Percentiles rank a stretch among this genome's conserved stretches.
Evolutionary conservation across 208 protist species (phyloP).

Genomic region (Crithidia bombi): DNA sequence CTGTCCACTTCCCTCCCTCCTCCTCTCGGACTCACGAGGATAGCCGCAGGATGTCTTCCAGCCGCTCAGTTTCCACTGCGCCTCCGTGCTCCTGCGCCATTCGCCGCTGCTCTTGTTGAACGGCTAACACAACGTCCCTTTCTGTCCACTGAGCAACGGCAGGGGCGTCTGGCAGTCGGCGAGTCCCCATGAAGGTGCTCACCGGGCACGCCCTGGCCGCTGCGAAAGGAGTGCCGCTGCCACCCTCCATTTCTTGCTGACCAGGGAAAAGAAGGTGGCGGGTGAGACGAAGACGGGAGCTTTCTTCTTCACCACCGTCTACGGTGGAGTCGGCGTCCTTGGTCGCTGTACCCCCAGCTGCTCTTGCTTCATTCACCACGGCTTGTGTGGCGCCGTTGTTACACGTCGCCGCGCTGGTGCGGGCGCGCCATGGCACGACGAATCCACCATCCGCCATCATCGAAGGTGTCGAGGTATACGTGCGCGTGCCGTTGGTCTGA

Average conservation of each 20-base stretch:
- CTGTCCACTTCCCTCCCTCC: too few relatives aligned
- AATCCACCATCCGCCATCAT: slow-evolving; percentile 18
- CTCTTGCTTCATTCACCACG: not conserved
- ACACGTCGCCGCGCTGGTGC: not conserved
- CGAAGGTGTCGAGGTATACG: not conserved
- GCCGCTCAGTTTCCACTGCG: slow-evolving; percentile 18
- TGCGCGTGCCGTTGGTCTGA: not conserved
- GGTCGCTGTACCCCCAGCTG: not conserved
- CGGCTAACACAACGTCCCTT: slow-evolving; percentile 22
- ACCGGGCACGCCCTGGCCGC: not conserved
- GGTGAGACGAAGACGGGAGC: slow-evolving; percentile 13
- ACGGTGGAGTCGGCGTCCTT: not conserved
- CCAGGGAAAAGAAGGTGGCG: slow-evolving; percentile 29
- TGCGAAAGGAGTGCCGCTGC: not conserved
- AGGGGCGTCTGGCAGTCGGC: slow-evolving; percentile 21
- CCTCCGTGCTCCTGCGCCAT: slow-evolving; percentile 27
- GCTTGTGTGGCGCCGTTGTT: not conserved
- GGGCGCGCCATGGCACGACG: slow-evolving; percentile 29
- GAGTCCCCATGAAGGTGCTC: slow-evolving; percentile 23
- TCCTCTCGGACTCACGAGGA: slow-evolving; percentile 7
- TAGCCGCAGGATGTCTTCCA: slow-evolving; percentile 32
- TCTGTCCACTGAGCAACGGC: slow-evolving; percentile 30
- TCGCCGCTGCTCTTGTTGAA: slow-evolving; percentile 30
- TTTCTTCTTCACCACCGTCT: not conserved
- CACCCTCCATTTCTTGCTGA: not conserved